A percentile compares a stretch with the other conserved stretches of the same genome.
phyloP scores from a whole-genome alignment of 352 stramenopile genomes.

The Pythium dissimile region DNA sequence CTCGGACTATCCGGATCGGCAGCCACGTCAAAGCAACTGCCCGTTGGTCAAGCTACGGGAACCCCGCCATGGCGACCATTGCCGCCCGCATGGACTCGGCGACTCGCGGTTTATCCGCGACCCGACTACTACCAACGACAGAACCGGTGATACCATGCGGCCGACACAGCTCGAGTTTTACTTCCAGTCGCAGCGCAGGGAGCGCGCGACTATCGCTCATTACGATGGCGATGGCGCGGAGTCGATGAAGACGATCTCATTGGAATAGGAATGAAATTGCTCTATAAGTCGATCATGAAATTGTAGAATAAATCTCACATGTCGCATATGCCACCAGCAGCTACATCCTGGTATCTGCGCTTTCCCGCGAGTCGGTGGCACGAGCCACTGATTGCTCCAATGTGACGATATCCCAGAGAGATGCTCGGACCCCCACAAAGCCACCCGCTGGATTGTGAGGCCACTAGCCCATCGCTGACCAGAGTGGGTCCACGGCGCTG shows the following conservation, averaged over 20 bases:
- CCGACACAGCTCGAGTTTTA: slow-evolving; percentile 17
- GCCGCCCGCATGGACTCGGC: neutral
- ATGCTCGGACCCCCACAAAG: no score
- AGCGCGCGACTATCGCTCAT: neutral
- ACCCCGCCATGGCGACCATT: neutral
- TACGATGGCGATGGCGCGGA: no score
- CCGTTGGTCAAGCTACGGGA: no score
- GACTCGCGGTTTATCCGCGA: neutral
- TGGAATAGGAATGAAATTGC: neutral
- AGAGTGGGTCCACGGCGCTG: no score
- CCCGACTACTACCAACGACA: neutral
- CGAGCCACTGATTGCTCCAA: no score
- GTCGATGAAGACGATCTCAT: neutral
- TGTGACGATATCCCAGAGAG: no score
- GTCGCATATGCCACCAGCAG: neutral
- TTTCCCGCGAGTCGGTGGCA: neutral
- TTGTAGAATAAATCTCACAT: neutral
- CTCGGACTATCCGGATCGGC: neutral
- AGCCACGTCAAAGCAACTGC: neutral
- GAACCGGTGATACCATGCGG: neutral
- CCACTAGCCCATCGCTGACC: no score
- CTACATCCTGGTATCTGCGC: no score
- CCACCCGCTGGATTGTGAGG: no score
- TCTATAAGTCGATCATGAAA: neutral
- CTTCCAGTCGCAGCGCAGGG: neutral